Base-by-base conservation (phyloP, 2,329 filamentous ascomycete species). In the Colletotrichum liaoningense region DNA sequence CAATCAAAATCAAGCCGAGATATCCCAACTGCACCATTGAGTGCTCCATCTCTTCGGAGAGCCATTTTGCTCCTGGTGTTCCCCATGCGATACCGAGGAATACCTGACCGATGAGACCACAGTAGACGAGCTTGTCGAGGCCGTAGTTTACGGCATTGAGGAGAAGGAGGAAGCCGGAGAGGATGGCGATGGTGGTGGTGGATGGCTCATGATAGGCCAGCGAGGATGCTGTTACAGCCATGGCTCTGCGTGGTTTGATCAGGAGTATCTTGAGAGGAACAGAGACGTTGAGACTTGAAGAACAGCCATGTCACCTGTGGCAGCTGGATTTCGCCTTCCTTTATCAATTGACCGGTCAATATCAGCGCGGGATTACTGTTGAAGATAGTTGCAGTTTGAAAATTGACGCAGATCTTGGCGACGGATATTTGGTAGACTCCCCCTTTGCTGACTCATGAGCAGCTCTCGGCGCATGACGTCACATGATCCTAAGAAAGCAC, bases 61-160 rank as follows among this genome's bases (percentile, higher is more conserved):
- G 86, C 87, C 88, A 91, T 79, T 89, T 86, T 3, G 85, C 88
- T 1, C 92, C 92, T 0, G 93, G 93, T 0, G 87, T 88, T 9
- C 93, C 93, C 88, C 89, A 95, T 9, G 90, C 88, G 9, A 94
- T 88, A 14, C 93, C 93, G 22, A 95, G 80, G 8, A 94, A 83
- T 16, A 95, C 86, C 77, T 95, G 92, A 1, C 93, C 93, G 7
- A 95, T 83, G 0, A 95, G 86, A 0, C 93, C 93, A 77, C 93
- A 94, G 79, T 92, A 94, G 0, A 94, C 78, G 0, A 89, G 76
- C 16, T 82, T 85, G 76, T 95, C 89, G 1, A 94, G 84, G 0
- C 86, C 77, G 68, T 84, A 84, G 74, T 91, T 91, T 73, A 89
- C 76, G 6, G 88, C 57, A 75, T 94, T 94, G 57, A 94, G 86